Percentiles rank a stretch among this genome's conserved stretches.
These are phyloP conservation scores for Populus nigra DNA, from an alignment of 345 rosid species.

Conservation along the genomic window DNA sequence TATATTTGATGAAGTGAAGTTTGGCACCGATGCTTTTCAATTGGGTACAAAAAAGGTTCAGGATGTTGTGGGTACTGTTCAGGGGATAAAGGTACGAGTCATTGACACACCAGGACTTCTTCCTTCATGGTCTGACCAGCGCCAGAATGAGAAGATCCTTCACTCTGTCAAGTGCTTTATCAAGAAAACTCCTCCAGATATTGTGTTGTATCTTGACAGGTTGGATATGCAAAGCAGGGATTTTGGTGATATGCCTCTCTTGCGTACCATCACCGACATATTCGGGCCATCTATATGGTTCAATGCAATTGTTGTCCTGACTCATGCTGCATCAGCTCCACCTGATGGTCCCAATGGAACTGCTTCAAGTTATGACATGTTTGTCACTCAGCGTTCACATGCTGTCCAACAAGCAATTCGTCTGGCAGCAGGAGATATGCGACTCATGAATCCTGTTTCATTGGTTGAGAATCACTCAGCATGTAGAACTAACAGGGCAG, in stretches of 20 bases:
- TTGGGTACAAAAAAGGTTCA: conserved; percentile 88
- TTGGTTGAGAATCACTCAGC: conserved; percentile 98
- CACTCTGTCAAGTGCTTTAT: conserved; percentile 76
- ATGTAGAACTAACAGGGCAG: conserved; percentile 93
- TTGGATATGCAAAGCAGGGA: conserved; percentile 95
- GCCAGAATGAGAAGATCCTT: conserved; percentile 85
- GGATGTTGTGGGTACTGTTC: conserved; percentile 92
- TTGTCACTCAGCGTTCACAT: conserved; percentile 94
- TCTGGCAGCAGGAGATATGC: conserved; percentile 99
- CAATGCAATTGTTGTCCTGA: conserved; percentile 96
- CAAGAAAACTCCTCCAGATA: conserved; percentile 90
- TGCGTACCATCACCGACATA: conserved; percentile 85
- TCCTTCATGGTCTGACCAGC: conserved; percentile 91
- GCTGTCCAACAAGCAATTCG: conserved; percentile 97
- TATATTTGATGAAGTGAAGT: conserved; percentile 84
- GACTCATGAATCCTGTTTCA: conserved; percentile 97
- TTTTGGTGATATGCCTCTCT: conserved; percentile 87
- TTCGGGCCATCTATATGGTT: conserved; percentile 98
- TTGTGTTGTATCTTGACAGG: conserved; percentile 95
- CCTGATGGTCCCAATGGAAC: conserved; percentile 98
- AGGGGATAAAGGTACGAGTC: conserved; percentile 94
- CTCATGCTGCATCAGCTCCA: conserved; percentile 99
- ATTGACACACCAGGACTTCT: conserved; percentile 98
- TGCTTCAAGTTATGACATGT: conserved; percentile 93
- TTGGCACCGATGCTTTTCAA: conserved; percentile 87